phyloP scores from a whole-genome alignment of 768 basidiomycete genomes.

The Mycena leptocephala region DNA sequence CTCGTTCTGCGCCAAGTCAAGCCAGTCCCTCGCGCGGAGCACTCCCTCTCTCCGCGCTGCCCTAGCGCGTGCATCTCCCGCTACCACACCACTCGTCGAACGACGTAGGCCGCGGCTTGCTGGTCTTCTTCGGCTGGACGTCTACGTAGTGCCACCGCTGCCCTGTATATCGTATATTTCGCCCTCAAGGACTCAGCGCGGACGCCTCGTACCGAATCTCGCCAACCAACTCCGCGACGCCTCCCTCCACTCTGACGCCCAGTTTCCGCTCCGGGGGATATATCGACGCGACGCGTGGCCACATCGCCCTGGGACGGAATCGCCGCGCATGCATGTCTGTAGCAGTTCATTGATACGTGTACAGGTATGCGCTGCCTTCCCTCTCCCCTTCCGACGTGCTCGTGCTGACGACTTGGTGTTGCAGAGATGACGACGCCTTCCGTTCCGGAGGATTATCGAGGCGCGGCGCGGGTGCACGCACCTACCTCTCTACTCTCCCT shows the following conservation, averaged over 20 bases:
- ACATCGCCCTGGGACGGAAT: conserved; percentile 1
- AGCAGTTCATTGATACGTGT: conserved; percentile 5
- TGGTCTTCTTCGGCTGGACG: neutral
- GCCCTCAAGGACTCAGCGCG: neutral
- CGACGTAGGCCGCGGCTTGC: neutral
- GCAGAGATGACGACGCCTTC: neutral
- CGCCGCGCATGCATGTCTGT: neutral
- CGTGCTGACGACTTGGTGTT: neutral
- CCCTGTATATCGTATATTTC: neutral
- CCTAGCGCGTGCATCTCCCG: neutral
- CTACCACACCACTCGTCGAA: neutral
- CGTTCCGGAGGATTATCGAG: neutral
- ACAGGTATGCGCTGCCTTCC: conserved; percentile 5
- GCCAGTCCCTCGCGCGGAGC: neutral
- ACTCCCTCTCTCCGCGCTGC: neutral
- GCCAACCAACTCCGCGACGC: neutral
- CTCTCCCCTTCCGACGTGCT: conserved; percentile 6
- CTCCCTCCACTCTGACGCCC: neutral
- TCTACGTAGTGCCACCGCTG: neutral
- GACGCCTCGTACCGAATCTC: neutral
- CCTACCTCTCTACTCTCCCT: neutral
- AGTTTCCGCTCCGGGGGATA: neutral
- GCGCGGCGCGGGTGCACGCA: neutral
- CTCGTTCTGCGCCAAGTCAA: too few relatives aligned
- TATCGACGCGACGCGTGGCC: neutral